Percentiles rank a stretch among this genome's conserved stretches.
Evolutionary conservation across 371 early-diverging fungal genomes (phyloP).

Genomic region (Mucor indicus): DNA sequence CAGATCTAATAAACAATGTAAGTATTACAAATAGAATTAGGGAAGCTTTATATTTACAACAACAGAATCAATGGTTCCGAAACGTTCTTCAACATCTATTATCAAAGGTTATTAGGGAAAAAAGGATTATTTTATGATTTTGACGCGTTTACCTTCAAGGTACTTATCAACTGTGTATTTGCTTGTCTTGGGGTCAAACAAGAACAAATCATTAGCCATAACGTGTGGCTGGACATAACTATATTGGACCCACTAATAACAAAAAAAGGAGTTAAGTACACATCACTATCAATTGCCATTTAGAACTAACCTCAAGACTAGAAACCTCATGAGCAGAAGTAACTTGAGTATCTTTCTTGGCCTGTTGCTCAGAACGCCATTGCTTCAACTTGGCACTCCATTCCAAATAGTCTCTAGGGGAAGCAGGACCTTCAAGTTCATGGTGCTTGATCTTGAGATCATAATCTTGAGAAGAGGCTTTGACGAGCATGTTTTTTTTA

Average conservation of each 20-base stretch:
- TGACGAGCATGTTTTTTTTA: constrained; percentile 20
- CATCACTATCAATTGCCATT: no score
- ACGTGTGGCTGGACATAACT: constrained; percentile 28
- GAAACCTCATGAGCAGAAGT: constrained; percentile 16
- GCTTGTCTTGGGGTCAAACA: constrained; percentile 21
- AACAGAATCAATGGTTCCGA: constrained; percentile 24
- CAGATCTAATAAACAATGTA: constrained; percentile 15
- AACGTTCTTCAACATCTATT: constrained; percentile 14
- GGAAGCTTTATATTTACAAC: constrained; percentile 13
- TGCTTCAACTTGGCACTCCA: constrained; percentile 19
- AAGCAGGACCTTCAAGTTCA: constrained; percentile 26
- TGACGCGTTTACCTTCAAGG: constrained; percentile 12
- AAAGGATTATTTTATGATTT: not conserved
- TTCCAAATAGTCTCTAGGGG: constrained; percentile 25
- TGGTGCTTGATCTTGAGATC: constrained; percentile 21
- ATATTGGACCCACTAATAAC: constrained; percentile 17
- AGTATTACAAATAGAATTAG: not conserved
- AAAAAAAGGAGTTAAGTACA: not conserved
- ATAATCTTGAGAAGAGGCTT: constrained; percentile 24
- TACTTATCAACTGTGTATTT: constrained; percentile 23
- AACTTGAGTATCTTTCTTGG: constrained; percentile 2
- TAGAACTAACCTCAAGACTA: constrained; percentile 13
- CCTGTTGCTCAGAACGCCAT: constrained; percentile 21
- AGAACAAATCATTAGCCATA: constrained; percentile 24
- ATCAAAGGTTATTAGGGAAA: not conserved